Conservation (phyloP, 2,329 filamentous ascomycete species). For the Parascedosporium putredinis region DNA sequence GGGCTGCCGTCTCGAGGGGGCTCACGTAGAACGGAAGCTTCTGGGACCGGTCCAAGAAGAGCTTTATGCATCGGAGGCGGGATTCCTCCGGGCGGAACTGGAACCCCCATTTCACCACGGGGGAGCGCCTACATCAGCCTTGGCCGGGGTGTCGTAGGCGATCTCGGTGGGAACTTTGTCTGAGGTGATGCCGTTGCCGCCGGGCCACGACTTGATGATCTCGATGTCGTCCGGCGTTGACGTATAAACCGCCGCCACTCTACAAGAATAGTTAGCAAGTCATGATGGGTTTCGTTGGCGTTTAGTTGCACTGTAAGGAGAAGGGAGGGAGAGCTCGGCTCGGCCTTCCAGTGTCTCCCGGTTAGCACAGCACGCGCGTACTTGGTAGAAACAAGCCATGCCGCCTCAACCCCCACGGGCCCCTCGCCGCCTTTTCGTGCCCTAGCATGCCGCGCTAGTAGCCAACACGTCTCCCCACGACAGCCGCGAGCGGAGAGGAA, state of each 20-base stretch:
- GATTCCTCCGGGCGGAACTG: constrained; percentile 71
- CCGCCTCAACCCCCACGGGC: too few species aligned
- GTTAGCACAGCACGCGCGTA: too few species aligned
- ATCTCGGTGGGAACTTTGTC: constrained; percentile 81
- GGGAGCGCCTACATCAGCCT: not conserved
- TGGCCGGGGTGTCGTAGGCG: constrained; percentile 37
- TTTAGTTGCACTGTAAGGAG: too few species aligned
- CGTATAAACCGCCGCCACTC: constrained; percentile 61
- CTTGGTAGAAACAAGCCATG: too few species aligned
- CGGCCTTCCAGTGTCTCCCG: too few species aligned
- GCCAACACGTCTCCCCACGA: too few species aligned
- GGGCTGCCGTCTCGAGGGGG: constrained; percentile 64
- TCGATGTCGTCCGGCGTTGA: constrained; percentile 70
- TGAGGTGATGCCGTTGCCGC: constrained; percentile 75
- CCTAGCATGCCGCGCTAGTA: too few species aligned
- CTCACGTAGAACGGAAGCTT: constrained; percentile 74
- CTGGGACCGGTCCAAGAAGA: constrained; percentile 72
- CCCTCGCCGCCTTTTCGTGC: too few species aligned
- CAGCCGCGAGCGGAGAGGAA: too few species aligned
- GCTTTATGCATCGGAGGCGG: constrained; percentile 70
- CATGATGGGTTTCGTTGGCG: not conserved
- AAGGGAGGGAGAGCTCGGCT: too few species aligned
- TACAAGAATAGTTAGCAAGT: not conserved
- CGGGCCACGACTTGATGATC: constrained; percentile 78
- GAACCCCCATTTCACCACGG: constrained; percentile 63